phyloP scores from a whole-genome alignment of 805 yeast genomes.

The Schizosaccharomyces cryophilus region DNA sequence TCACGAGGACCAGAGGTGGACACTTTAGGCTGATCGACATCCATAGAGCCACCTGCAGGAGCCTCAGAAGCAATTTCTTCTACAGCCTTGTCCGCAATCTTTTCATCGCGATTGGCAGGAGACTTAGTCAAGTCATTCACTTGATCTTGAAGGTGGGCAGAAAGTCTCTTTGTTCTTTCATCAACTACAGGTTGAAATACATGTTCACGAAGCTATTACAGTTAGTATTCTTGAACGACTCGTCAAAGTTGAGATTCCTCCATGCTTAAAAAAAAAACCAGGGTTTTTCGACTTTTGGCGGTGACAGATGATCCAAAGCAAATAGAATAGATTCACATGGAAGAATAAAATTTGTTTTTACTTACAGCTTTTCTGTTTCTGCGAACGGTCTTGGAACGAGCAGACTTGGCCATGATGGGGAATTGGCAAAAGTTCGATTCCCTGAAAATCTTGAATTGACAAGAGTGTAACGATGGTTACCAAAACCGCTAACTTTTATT shows the following conservation, averaged over 20 bases:
- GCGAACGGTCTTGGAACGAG: neutral
- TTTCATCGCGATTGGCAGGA: neutral
- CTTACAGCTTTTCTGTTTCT: neutral
- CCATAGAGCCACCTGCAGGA: neutral
- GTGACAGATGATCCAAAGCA: too few species aligned
- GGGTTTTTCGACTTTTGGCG: too few species aligned
- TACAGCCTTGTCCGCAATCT: neutral
- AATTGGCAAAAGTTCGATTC: neutral
- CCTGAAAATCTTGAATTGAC: too few species aligned
- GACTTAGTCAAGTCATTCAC: neutral
- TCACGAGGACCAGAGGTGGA: conserved; percentile 1
- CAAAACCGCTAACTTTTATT: too few species aligned
- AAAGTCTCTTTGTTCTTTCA: neutral
- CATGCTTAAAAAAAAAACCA: too few species aligned
- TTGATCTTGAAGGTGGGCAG: neutral
- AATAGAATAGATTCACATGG: neutral
- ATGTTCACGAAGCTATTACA: neutral
- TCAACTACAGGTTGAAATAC: neutral
- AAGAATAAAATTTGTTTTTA: neutral
- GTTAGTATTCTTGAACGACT: neutral
- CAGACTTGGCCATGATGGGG: neutral
- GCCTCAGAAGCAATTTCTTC: neutral
- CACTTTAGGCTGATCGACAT: neutral
- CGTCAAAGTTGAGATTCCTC: too few species aligned
- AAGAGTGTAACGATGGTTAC: too few species aligned